phyloP scores from a whole-genome alignment of 139 green algal species.

The Microglena sp. region DNA sequence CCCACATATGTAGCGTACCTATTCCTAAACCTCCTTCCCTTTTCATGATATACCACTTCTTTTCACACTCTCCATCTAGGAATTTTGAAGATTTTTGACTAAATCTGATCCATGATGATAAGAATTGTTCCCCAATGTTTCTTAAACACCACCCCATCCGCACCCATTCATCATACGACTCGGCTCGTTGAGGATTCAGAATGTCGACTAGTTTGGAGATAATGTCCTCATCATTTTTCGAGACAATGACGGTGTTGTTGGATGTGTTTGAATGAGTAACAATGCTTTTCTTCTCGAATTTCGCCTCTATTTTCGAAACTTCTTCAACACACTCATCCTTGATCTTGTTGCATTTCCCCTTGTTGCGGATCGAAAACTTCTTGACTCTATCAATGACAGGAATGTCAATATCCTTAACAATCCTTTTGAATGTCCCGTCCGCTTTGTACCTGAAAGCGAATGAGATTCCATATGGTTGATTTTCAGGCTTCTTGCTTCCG shows the following conservation, averaged over 20 bases:
- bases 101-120: conserved; percentile 4
- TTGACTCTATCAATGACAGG: neutral
- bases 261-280: neutral
- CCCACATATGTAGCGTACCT: conserved; percentile 15
- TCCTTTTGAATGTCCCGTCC: neutral
- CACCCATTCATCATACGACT: conserved; percentile 6
- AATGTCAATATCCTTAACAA: neutral
- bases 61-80: conserved; percentile 1
- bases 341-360: neutral
- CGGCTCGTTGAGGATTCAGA: neutral
- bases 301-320: neutral
- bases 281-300: neutral
- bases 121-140: conserved; percentile 13
- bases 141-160: conserved; percentile 13
- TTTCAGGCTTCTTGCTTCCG: conserved; percentile 8
- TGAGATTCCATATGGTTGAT: neutral
- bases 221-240: neutral
- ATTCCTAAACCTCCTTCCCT: neutral
- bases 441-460: neutral
- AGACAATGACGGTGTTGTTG: neutral
- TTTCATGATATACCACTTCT: conserved; percentile 3
- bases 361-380: conserved; percentile 8
- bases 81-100: neutral
- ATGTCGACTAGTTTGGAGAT: neutral
- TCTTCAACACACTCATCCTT: neutral